A percentile compares a stretch with the other conserved stretches of the same genome.
Evolutionary conservation across 2,329 filamentous ascomycete species (phyloP).

Genomic region (Didymella arachidicola): DNA sequence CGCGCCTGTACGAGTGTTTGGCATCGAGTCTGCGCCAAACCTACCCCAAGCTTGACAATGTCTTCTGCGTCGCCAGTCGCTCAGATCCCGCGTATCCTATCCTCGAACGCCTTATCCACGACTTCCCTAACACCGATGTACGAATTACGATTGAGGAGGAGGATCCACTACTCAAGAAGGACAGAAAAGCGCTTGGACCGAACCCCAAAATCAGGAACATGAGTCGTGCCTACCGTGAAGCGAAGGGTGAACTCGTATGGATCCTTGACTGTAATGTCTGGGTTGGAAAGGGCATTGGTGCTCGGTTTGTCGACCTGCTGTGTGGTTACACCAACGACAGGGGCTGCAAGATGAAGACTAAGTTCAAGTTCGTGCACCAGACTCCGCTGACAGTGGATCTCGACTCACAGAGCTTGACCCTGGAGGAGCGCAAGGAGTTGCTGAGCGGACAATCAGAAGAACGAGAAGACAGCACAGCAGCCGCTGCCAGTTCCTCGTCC

Average conservation of each 20-base stretch:
- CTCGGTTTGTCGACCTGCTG: slow-evolving; percentile 87
- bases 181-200: slow-evolving; percentile 72
- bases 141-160: slow-evolving; percentile 82
- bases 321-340: slow-evolving; percentile 67
- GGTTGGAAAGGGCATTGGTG: slow-evolving; percentile 79
- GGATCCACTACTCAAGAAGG: slow-evolving; percentile 71
- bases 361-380: slow-evolving; percentile 92
- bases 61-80: slow-evolving; percentile 79
- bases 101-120: slow-evolving; percentile 72
- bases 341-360: slow-evolving; percentile 45
- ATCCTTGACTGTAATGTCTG: slow-evolving; percentile 97
- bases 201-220: slow-evolving; percentile 99
- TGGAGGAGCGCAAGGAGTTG: slow-evolving; percentile 44
- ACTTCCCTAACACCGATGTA: slow-evolving; percentile 76
- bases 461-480: slow-evolving; percentile 28
- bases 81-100: slow-evolving; percentile 79
- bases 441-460: slow-evolving; percentile 36
- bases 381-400: slow-evolving; percentile 87
- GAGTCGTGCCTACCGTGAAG: slow-evolving; percentile 89
- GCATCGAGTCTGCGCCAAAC: slow-evolving; percentile 82
- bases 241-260: slow-evolving; percentile 87
- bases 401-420: slow-evolving; percentile 39
- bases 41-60: slow-evolving; percentile 81
- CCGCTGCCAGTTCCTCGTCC: slow-evolving; percentile 40
- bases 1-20: slow-evolving; percentile 89